A percentile compares a stretch with the other conserved stretches of the same genome.
These are phyloP conservation scores for Pseudonectria buxi DNA, from an alignment of 2,329 filamentous ascomycete species.

Conservation along the genomic window DNA sequence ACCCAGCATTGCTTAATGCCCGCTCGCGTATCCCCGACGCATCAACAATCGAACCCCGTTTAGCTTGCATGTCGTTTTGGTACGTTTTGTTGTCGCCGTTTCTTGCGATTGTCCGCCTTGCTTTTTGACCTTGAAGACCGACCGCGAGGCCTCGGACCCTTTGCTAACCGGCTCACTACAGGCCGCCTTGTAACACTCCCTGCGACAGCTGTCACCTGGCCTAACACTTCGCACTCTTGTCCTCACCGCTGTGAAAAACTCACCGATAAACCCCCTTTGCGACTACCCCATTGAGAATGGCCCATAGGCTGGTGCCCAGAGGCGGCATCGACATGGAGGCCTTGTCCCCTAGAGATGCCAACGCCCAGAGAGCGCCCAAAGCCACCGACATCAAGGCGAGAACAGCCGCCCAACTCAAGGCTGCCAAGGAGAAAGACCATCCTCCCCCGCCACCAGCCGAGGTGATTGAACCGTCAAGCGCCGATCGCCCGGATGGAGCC, in stretches of 20 bases:
- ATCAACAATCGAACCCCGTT: conserved; percentile 10
- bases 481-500: conserved; percentile 62
- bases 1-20: conserved; percentile 25
- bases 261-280: conserved; percentile 2
- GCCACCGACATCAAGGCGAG: conserved; percentile 44
- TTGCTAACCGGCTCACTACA: too few species aligned
- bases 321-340: conserved; percentile 53
- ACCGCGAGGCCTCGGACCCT: not conserved
- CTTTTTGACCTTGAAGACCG: not conserved
- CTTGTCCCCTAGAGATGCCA: conserved; percentile 58
- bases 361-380: conserved; percentile 50
- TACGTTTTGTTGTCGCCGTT: conserved; percentile 10
- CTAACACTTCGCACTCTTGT: too few species aligned
- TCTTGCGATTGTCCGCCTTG: conserved; percentile 5
- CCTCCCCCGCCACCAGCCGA: conserved; percentile 56
- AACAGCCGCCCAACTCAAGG: conserved; percentile 45
- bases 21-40: conserved; percentile 8
- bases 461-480: conserved; percentile 57
- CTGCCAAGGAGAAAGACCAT: conserved; percentile 59
- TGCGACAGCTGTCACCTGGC: too few species aligned
- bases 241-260: not conserved
- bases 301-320: conserved; percentile 42
- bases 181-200: too few species aligned
- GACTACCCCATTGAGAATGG: conserved; percentile 28
- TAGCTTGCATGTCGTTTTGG: conserved; percentile 22